Percentiles rank a stretch among this genome's conserved stretches.
These are phyloP conservation scores for Hondaea fermentalgiana DNA, from an alignment of 108 stramenopile genomes.

Conservation along the genomic window DNA sequence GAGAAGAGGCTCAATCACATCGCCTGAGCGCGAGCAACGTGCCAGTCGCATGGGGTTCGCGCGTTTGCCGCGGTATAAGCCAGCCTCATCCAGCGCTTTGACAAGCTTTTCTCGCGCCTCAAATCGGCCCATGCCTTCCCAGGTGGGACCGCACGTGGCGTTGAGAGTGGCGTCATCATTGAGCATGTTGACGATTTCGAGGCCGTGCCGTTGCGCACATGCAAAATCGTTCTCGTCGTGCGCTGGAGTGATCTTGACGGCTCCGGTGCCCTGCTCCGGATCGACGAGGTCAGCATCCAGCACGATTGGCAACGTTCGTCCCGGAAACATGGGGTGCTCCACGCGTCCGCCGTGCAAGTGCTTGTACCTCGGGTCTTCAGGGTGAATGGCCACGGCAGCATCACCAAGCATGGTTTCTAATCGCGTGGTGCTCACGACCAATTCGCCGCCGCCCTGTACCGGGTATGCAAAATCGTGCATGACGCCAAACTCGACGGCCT, in stretches of 20 bases:
- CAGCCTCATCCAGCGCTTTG: slow-evolving; percentile 52
- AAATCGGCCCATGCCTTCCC: slow-evolving; percentile 83
- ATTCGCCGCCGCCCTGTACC: slow-evolving; percentile 52
- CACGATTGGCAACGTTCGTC: slow-evolving; percentile 64
- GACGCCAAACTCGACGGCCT: slow-evolving; percentile 56
- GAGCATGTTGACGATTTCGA: slow-evolving; percentile 87
- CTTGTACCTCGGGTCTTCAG: slow-evolving; percentile 80
- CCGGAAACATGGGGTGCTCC: slow-evolving; percentile 64
- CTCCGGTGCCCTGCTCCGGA: slow-evolving; percentile 88
- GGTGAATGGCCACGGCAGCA: slow-evolving; percentile 87
- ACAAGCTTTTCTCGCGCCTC: slow-evolving; percentile 68
- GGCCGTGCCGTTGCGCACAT: slow-evolving; percentile 77
- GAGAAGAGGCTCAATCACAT: slow-evolving; percentile 94
- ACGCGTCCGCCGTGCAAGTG: slow-evolving; percentile 68
- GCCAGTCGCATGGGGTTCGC: slow-evolving; percentile 84
- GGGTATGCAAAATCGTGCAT: slow-evolving; percentile 92
- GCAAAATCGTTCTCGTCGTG: slow-evolving; percentile 95
- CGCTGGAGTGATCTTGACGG: slow-evolving; percentile 88
- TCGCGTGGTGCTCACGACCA: slow-evolving; percentile 79
- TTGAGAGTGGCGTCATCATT: slow-evolving; percentile 88
- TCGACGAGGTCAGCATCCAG: slow-evolving; percentile 86
- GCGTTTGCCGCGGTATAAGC: slow-evolving; percentile 6
- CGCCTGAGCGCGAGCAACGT: slow-evolving; percentile 90
- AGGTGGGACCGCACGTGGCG: slow-evolving; percentile 58
- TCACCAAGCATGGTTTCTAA: slow-evolving; percentile 92